Base-by-base conservation (phyloP, 2,329 filamentous ascomycete species). In the Fusarium buharicum region DNA sequence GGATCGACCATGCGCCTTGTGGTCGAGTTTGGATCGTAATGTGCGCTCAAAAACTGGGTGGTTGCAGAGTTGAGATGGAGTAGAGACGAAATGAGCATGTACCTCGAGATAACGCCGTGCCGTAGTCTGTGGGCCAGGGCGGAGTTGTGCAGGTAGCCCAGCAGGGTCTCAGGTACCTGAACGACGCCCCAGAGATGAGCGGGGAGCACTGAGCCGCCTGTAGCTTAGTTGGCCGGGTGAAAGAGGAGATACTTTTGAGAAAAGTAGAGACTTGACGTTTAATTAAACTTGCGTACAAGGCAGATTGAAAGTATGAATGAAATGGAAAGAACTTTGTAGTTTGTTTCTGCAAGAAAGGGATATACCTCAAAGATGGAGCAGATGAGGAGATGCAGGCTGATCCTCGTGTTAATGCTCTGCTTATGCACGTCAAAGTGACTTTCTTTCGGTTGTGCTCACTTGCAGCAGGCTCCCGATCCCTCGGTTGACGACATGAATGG, bases 11-110 rank as follows among this genome's bases (percentile, higher is more conserved):
- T 71, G 65, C 61, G 69, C 65, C 51, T 52, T n/a, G 48, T 58
- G 27, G 52, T 64, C 44, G 54, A 53, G 56, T 52, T 63, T 66
- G 53, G 47, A 57, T 62, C 53, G 54, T 47, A 60, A 62, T 65
- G 67, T 71, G 68, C 67, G 67, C 62, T 51, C 50, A 51, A 64
- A 62, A 68, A 70, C 50, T 61, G 57, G 55, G 68, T 70, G 62
- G 59, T 67, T 70, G 63, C 57, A 59, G 54, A 65, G 61, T 67
- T 66, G 64, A 61, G 64, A 70, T 68, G 67, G 64, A 66, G 62
- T 67, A 62, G 57, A 70, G 67, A 50, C 57, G 68, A 71, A 69
- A 71, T 71, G 69, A 71, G 30, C 13, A 31, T n/a, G 69, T 67
- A 66, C 55, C 50, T 52, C 53, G 41, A 67, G 66, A 70, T 70